Evolutionary conservation across 352 stramenopile species (phyloP).

Genomic region (Globisporangium yorkense): DNA sequence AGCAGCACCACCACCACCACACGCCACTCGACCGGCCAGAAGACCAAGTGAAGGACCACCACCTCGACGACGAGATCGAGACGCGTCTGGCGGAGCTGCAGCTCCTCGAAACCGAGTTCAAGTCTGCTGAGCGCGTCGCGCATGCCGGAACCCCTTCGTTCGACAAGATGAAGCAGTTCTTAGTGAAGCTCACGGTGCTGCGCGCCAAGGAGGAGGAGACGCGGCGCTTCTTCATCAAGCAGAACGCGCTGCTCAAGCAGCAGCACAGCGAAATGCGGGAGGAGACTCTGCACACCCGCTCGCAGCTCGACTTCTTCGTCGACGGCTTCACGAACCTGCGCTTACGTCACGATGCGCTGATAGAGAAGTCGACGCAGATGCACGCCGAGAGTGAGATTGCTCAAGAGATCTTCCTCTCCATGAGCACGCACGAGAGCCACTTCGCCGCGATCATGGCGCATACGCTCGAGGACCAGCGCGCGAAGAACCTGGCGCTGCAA

Average conservation of each 20-base stretch:
- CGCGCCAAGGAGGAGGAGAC: conserved; percentile 55
- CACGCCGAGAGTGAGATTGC: conserved; percentile 57
- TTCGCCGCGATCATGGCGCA: conserved; percentile 45
- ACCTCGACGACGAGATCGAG: conserved; percentile 52
- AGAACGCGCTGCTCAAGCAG: conserved; percentile 33
- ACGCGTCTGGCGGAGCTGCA: conserved; percentile 32
- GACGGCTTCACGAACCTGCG: conserved; percentile 66
- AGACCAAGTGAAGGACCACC: conserved; percentile 39
- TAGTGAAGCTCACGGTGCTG: conserved; percentile 52
- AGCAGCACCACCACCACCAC: conserved; percentile 1
- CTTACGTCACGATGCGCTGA: conserved; percentile 50
- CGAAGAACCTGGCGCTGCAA: conserved; percentile 31
- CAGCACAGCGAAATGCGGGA: conserved; percentile 54
- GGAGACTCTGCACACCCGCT: conserved; percentile 54
- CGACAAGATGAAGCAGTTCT: conserved; percentile 72
- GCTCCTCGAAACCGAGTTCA: conserved; percentile 51
- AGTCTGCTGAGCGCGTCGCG: conserved; percentile 43
- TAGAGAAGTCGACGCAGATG: conserved; percentile 46
- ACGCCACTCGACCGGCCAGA: not conserved
- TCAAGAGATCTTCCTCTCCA: conserved; percentile 47
- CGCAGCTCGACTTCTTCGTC: conserved; percentile 76
- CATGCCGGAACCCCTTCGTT: conserved; percentile 58
- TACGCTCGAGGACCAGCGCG: conserved; percentile 35
- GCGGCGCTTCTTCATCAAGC: conserved; percentile 45
- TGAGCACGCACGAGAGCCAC: conserved; percentile 54